These are phyloP conservation scores for Carex scoparia DNA, from an alignment of 176 grass and related monocot genomes.

Conservation along the genomic window DNA sequence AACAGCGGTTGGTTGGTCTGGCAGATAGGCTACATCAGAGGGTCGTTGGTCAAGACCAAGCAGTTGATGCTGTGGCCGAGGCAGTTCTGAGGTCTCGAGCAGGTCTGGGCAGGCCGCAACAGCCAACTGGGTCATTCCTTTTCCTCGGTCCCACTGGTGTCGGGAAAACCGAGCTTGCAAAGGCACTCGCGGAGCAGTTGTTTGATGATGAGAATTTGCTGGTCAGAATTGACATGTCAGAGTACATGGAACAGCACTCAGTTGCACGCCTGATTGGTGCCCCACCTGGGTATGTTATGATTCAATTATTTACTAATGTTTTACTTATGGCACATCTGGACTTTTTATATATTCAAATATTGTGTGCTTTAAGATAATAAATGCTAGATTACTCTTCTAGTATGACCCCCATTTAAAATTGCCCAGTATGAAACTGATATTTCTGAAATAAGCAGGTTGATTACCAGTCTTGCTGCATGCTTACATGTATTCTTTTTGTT, in stretches of 20 bases:
- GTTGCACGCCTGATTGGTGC: slow-evolving; percentile 82
- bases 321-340: background rate
- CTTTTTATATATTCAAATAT: background rate
- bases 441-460: background rate
- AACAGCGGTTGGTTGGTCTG: slow-evolving; percentile 56
- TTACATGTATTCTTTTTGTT: slow-evolving; percentile 4
- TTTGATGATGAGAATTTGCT: slow-evolving; percentile 96
- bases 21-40: slow-evolving; percentile 62
- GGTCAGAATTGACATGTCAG: slow-evolving; percentile 89
- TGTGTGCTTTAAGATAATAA: background rate
- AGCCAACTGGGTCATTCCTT: slow-evolving; percentile 88
- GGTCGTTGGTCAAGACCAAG: slow-evolving; percentile 44
- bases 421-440: background rate
- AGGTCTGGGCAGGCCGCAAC: slow-evolving; percentile 73
- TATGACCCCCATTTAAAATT: background rate
- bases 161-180: slow-evolving; percentile 93
- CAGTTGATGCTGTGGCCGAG: slow-evolving; percentile 72
- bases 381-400: background rate
- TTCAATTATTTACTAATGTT: background rate
- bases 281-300: slow-evolving; percentile 58
- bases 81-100: slow-evolving; percentile 82
- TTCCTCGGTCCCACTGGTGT: slow-evolving; percentile 90
- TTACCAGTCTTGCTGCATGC: background rate
- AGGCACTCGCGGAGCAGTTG: slow-evolving; percentile 84
- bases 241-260: slow-evolving; percentile 99